Evolutionary conservation across 805 yeast genomes (phyloP), one percentile per base, ranked within the genome.

Genomic region (Martiniozyma abietophila): DNA sequence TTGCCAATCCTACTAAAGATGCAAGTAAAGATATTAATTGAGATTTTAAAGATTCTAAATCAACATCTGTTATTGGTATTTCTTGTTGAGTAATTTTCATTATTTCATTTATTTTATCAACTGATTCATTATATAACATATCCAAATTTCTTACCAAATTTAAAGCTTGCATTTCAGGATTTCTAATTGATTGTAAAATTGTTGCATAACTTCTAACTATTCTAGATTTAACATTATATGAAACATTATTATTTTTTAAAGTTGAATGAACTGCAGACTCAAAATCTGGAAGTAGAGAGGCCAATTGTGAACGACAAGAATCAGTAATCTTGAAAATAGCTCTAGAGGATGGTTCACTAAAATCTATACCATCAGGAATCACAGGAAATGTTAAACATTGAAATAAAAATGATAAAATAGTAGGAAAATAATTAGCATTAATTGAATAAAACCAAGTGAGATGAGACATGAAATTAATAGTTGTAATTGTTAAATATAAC

Each of bases 1-100:
- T 78, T 0, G 85, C 92, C 4, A 84, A 59, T 34, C 79, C 82
- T n/a, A 67, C 65, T 0, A 85, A 53, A 48, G 85, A 80, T 10
- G 70, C 58, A 18, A 83, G 53, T 29, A 82, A 54, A 17, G 86
- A 76, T 3, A 65, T 49, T 1, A 70, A 47, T 42, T 76, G 77
- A 3, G 70, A 74, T 3, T 56, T 43, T 21, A 62, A 60, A 5
- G 41, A 40, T 20, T 50, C 51, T 3, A 36, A 40, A 8, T 48
- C 39, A 25, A 43, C 47, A 12, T 40, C 40, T 8, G 25, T 23
- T n/a, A n/a, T n/a, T n/a, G n/a, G n/a, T n/a, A n/a, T n/a, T 5
- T 19, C 21, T 6, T 25, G 10, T 25, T 29, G 31, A 6, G 29
- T 29, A 5, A 35, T 16, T 9, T 24, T 25, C 17, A 29, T 12